phyloP scores from a whole-genome alignment of 1,284 basidiomycete species.

The Apiotrichum veenhuisii region DNA sequence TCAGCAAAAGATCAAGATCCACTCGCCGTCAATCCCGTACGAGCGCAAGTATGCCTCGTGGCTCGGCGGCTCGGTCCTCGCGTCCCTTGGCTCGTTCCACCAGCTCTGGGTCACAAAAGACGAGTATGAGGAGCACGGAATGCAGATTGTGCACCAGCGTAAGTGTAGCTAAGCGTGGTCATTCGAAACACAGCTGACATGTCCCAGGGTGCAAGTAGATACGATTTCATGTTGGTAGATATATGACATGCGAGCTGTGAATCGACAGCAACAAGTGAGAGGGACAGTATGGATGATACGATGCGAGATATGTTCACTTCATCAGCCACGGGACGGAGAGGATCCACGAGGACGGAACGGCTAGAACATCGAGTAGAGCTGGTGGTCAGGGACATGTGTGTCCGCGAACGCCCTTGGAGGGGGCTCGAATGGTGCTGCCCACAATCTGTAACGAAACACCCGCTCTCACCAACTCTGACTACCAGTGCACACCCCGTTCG shows the following conservation, averaged over 20 bases:
- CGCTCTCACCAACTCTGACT: too few relatives aligned
- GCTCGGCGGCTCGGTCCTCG: constrained; percentile 90
- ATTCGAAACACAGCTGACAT: not conserved
- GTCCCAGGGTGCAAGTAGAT: constrained; percentile 5
- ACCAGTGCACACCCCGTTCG: too few relatives aligned
- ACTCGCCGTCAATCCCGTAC: constrained; percentile 79
- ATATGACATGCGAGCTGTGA: not conserved
- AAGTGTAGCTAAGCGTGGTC: constrained; percentile 14
- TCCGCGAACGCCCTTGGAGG: too few relatives aligned
- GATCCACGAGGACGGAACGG: too few relatives aligned
- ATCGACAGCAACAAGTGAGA: not conserved
- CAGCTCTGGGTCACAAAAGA: constrained; percentile 33
- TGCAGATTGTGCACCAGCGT: constrained; percentile 49
- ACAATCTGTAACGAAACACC: too few relatives aligned
- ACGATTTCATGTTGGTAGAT: not conserved
- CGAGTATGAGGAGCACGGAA: constrained; percentile 44
- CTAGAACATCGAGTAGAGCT: too few relatives aligned
- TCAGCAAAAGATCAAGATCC: constrained; percentile 67
- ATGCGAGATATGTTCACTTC: too few relatives aligned
- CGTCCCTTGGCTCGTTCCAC: constrained; percentile 91
- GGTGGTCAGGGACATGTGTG: too few relatives aligned
- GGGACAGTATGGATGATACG: too few relatives aligned
- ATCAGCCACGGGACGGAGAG: too few relatives aligned
- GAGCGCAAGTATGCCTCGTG: constrained; percentile 86
- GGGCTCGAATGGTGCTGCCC: too few relatives aligned